phyloP scores from a whole-genome alignment of 495 filamentous ascomycete species.

The Cenococcum geophilum region DNA sequence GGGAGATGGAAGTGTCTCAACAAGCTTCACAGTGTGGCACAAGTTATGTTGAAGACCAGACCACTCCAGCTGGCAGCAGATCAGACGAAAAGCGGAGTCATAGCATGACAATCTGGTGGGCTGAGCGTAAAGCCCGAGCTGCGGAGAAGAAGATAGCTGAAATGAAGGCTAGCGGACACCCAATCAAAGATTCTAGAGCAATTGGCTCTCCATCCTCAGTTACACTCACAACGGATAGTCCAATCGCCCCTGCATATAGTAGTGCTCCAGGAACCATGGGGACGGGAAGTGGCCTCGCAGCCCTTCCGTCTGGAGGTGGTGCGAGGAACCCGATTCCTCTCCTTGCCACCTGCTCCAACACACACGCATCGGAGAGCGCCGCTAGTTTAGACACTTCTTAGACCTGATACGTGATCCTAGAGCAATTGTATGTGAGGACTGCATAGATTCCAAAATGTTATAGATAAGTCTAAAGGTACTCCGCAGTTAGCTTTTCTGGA shows the following conservation, averaged over 20 bases:
- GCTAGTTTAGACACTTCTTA: too few species aligned
- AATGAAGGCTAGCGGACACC: constrained; percentile 11
- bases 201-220: not conserved
- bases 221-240: not conserved
- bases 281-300: not conserved
- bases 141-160: constrained; percentile 13
- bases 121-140: constrained; percentile 32
- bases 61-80: constrained; percentile 4
- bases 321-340: constrained; percentile 1
- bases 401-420: too few species aligned
- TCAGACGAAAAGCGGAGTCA: constrained; percentile 30
- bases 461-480: too few species aligned
- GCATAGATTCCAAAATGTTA: too few species aligned
- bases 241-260: not conserved
- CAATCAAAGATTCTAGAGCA: not conserved
- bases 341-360: not conserved
- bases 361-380: not conserved
- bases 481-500: too few species aligned
- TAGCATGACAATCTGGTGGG: constrained; percentile 38
- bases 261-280: not conserved
- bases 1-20: constrained; percentile 17
- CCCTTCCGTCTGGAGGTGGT: not conserved
- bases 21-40: constrained; percentile 18
- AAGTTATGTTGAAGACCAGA: constrained; percentile 11
- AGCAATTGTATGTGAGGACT: too few species aligned